These are phyloP conservation scores for Oryza officinalis DNA, from an alignment of 176 grass and related monocot species.

Conservation along the genomic window DNA sequence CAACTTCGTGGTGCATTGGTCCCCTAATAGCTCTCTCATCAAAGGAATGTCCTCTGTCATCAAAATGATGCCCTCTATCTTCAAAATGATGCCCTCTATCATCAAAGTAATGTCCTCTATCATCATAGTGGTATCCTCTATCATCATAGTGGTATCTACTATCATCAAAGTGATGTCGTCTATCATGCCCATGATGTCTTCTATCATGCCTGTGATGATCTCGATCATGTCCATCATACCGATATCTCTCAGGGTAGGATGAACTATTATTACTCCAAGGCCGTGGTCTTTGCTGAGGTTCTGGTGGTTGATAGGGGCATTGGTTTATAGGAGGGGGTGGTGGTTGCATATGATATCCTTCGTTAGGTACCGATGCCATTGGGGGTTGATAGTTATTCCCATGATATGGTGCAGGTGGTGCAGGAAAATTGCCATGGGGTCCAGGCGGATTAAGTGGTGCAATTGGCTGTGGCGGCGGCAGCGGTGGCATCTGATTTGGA, in stretches of 20 bases:
- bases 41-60: slow-evolving; percentile 45
- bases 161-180: slow-evolving; percentile 44
- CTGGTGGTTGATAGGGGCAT: slow-evolving; percentile 56
- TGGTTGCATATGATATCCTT: slow-evolving; percentile 73
- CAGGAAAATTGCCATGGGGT: slow-evolving; percentile 45
- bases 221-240: slow-evolving; percentile 45
- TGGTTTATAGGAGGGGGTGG: slow-evolving; percentile 66
- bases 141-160: slow-evolving; percentile 37
- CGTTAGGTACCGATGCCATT: slow-evolving; percentile 44
- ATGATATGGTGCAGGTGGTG: slow-evolving; percentile 43
- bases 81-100: slow-evolving; percentile 27
- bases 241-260: slow-evolving; percentile 49
- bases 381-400: slow-evolving; percentile 65
- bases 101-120: slow-evolving; percentile 31
- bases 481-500: slow-evolving; percentile 64
- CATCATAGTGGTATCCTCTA: slow-evolving; percentile 42
- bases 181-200: slow-evolving; percentile 52
- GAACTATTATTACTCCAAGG: slow-evolving; percentile 49
- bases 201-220: slow-evolving; percentile 47
- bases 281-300: slow-evolving; percentile 53
- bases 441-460: slow-evolving; percentile 47
- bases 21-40: slow-evolving; percentile 65
- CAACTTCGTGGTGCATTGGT: slow-evolving; percentile 55
- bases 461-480: slow-evolving; percentile 43
- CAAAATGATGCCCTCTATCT: slow-evolving; percentile 31